phyloP scores from a whole-genome alignment of 768 basidiomycete species.

The Neoboletus subvelutipes region DNA sequence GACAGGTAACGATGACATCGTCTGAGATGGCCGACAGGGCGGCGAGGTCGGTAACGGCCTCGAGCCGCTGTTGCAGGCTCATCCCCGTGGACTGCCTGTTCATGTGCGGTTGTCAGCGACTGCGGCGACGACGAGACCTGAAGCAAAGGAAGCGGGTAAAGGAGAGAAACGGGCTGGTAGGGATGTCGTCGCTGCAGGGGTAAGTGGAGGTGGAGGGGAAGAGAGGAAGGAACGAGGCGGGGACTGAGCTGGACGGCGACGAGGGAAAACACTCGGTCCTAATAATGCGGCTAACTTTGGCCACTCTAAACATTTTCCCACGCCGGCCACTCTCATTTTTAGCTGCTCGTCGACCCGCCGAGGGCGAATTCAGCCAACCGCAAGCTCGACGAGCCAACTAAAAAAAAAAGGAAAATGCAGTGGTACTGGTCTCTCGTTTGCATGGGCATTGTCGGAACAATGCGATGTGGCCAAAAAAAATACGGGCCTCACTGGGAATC shows the following conservation, averaged over 20 bases:
- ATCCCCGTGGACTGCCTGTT: slow-evolving; percentile 47
- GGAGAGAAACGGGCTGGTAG: neutral
- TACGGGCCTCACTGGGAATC: slow-evolving; percentile 37
- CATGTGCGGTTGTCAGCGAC: slow-evolving; percentile 16
- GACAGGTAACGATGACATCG: slow-evolving; percentile 80
- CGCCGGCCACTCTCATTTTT: slow-evolving; percentile 13
- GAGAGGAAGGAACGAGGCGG: slow-evolving; percentile 22
- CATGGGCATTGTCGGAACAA: neutral
- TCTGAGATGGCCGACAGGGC: slow-evolving; percentile 68
- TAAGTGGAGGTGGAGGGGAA: neutral
- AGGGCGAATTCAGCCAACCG: neutral
- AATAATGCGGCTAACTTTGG: slow-evolving; percentile 29
- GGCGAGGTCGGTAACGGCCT: slow-evolving; percentile 69
- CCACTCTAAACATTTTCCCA: slow-evolving; percentile 18
- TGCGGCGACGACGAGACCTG: neutral
- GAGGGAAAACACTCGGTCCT: slow-evolving; percentile 21
- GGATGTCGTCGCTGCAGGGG: slow-evolving; percentile 6
- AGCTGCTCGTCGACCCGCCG: neutral
- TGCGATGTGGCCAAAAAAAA: slow-evolving; percentile 9
- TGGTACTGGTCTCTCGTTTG: neutral
- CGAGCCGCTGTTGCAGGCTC: slow-evolving; percentile 65
- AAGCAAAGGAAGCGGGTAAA: neutral
- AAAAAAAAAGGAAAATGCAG: neutral
- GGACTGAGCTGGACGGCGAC: slow-evolving; percentile 13
- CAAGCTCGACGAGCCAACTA: neutral